Evolutionary conservation across 371 early-diverging fungal genomes (phyloP).

Genomic region (Thermomucor indicae-seudaticae): DNA sequence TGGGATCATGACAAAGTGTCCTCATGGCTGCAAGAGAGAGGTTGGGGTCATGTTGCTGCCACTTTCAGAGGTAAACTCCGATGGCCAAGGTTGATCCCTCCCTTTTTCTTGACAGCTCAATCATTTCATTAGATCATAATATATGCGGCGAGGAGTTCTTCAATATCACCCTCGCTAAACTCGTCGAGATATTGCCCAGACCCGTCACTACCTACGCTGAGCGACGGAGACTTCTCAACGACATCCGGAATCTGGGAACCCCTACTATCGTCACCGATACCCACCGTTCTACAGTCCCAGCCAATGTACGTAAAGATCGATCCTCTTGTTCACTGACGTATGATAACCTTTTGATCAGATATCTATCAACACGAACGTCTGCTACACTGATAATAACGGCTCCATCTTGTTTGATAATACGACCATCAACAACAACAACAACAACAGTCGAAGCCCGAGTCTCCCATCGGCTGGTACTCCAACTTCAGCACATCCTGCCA

Average conservation of each 20-base stretch:
- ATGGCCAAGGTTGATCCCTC: constrained; percentile 1
- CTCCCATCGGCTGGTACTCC: constrained; percentile 18
- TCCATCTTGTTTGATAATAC: not conserved
- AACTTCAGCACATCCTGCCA: constrained; percentile 15
- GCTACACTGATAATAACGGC: constrained; percentile 2
- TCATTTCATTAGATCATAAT: constrained; percentile 26
- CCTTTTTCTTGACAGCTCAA: not conserved
- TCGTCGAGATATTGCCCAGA: constrained; percentile 38
- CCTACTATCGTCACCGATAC: constrained; percentile 2
- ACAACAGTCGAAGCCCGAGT: constrained; percentile 9
- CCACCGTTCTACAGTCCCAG: constrained; percentile 1
- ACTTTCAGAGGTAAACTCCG: constrained; percentile 37
- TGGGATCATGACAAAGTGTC: constrained; percentile 38
- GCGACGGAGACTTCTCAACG: constrained; percentile 42
- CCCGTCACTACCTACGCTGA: constrained; percentile 42
- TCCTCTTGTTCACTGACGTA: not conserved
- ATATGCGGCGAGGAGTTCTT: constrained; percentile 37
- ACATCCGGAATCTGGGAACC: constrained; percentile 31
- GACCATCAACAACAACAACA: too few relatives aligned
- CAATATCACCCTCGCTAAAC: constrained; percentile 32
- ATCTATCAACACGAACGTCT: constrained; percentile 21
- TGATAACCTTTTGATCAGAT: constrained; percentile 8
- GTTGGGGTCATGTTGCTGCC: constrained; percentile 37
- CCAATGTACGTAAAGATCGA: constrained; percentile 3
- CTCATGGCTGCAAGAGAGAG: constrained; percentile 37